Evolutionary conservation across 2,329 filamentous ascomycete genomes (phyloP).

Genomic region (Monosporascus sp.): DNA sequence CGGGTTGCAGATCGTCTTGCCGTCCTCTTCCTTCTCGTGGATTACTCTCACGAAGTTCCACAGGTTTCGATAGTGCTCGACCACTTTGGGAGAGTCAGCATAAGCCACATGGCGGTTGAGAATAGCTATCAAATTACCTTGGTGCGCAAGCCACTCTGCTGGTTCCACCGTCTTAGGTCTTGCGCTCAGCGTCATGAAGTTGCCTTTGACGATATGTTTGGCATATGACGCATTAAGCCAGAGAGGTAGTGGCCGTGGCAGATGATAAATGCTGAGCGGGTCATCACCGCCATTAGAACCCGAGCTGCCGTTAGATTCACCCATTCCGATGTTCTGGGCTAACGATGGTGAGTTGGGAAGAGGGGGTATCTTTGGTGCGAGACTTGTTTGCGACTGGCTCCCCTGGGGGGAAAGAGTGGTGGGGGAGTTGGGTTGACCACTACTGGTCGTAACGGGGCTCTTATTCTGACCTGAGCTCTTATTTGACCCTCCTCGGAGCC

Average conservation of each 20-base stretch:
- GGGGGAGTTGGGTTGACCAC: slow-evolving; percentile 43
- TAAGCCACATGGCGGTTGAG: not conserved
- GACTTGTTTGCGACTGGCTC: slow-evolving; percentile 44
- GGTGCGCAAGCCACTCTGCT: slow-evolving; percentile 93
- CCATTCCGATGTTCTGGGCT: slow-evolving; percentile 62
- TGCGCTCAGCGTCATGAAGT: slow-evolving; percentile 93
- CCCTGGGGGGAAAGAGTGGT: slow-evolving; percentile 35
- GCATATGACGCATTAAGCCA: slow-evolving; percentile 73
- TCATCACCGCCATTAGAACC: slow-evolving; percentile 47
- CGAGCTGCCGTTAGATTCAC: slow-evolving; percentile 47
- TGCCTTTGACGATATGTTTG: slow-evolving; percentile 89
- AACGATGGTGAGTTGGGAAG: slow-evolving; percentile 59
- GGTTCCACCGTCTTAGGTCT: slow-evolving; percentile 90
- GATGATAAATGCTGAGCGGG: slow-evolving; percentile 53
- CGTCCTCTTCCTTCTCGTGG: slow-evolving; percentile 77
- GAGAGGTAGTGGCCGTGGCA: slow-evolving; percentile 62
- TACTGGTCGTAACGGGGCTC: slow-evolving; percentile 44
- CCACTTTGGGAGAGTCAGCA: slow-evolving; percentile 50
- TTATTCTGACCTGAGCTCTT: slow-evolving; percentile 47
- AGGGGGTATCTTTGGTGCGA: slow-evolving; percentile 55
- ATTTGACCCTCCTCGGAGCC: slow-evolving; percentile 50
- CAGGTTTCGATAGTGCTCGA: slow-evolving; percentile 85
- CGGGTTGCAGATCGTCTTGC: slow-evolving; percentile 75
- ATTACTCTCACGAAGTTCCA: slow-evolving; percentile 86
- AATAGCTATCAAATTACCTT: slow-evolving; percentile 56